Conservation (phyloP, 495 filamentous ascomycete species). For the Podospora tetraspora region DNA sequence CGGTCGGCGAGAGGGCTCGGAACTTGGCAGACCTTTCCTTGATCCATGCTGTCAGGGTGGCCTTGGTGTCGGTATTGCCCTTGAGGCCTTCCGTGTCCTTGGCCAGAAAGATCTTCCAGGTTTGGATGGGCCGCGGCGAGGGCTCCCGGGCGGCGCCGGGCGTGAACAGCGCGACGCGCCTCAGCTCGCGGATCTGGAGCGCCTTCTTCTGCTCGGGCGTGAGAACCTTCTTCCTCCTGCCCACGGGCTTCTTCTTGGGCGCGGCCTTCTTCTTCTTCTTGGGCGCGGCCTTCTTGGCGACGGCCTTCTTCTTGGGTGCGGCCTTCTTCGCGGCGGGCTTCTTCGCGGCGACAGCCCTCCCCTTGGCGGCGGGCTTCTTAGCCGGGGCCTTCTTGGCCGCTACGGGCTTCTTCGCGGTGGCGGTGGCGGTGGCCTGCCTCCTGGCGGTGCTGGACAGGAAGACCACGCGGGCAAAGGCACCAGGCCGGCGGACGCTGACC, state of each 20-base stretch:
- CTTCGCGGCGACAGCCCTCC: slow-evolving; percentile 15
- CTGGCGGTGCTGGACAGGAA: background rate
- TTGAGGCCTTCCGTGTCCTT: background rate
- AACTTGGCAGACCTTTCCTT: slow-evolving; percentile 13
- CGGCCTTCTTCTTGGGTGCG: slow-evolving; percentile 10
- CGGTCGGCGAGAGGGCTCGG: slow-evolving; percentile 25
- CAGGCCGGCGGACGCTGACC: slow-evolving; percentile 10
- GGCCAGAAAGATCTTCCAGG: background rate
- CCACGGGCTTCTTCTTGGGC: slow-evolving; percentile 17
- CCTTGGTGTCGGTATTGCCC: background rate
- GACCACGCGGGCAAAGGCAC: slow-evolving; percentile 4
- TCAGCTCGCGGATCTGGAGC: slow-evolving; percentile 7
- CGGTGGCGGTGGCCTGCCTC: background rate
- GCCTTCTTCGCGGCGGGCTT: slow-evolving; percentile 15
- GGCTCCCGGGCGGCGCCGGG: slow-evolving; percentile 4
- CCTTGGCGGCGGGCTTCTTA: slow-evolving; percentile 20
- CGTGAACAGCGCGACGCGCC: background rate
- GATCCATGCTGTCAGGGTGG: background rate
- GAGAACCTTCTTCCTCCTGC: slow-evolving; percentile 13
- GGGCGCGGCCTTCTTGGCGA: slow-evolving; percentile 15
- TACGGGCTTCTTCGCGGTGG: background rate
- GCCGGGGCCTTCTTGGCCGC: slow-evolving; percentile 23
- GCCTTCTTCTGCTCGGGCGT: slow-evolving; percentile 1
- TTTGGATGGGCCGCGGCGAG: background rate
- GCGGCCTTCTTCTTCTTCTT: slow-evolving; percentile 7